Conservation (phyloP, 352 stramenopile genomes). For the Globisporangium heterothallicum region DNA sequence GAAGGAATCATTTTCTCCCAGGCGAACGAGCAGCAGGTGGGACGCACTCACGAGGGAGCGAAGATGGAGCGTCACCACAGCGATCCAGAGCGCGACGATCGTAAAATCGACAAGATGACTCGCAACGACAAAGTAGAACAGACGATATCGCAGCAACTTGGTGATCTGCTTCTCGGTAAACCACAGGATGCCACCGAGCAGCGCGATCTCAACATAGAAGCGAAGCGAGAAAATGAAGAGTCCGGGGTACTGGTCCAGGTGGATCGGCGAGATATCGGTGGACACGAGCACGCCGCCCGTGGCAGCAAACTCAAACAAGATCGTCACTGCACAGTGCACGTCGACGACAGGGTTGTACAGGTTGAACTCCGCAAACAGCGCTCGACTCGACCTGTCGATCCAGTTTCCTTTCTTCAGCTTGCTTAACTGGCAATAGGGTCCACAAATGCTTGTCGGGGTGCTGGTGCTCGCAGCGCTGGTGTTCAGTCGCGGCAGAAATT, state of each 20-base stretch:
- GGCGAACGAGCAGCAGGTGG: constrained; percentile 28
- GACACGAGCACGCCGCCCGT: constrained; percentile 32
- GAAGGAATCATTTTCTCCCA: constrained; percentile 29
- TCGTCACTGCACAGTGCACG: constrained; percentile 35
- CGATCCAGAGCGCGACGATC: constrained; percentile 38
- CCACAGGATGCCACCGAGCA: constrained; percentile 38
- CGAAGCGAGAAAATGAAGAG: constrained; percentile 34
- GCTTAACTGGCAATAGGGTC: constrained; percentile 31
- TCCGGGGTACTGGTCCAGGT: constrained; percentile 42
- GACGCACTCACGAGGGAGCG: constrained; percentile 25
- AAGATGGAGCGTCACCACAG: constrained; percentile 28
- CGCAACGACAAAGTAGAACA: constrained; percentile 56
- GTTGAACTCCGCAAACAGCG: constrained; percentile 59
- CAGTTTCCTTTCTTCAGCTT: constrained; percentile 31
- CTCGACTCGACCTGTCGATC: constrained; percentile 43
- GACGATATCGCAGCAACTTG: constrained; percentile 50
- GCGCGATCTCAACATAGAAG: constrained; percentile 48
- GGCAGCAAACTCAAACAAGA: constrained; percentile 55
- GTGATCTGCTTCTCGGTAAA: constrained; percentile 37
- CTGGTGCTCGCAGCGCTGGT: not conserved
- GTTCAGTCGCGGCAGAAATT: constrained; percentile 19
- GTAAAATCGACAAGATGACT: constrained; percentile 49
- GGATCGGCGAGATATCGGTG: constrained; percentile 26
- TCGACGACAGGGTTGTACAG: constrained; percentile 53
- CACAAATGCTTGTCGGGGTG: constrained; percentile 16